Evolutionary conservation across 768 basidiomycete species (phyloP), one percentile per base, ranked within the genome.

Genomic region (Kwoniella botswanensis): DNA sequence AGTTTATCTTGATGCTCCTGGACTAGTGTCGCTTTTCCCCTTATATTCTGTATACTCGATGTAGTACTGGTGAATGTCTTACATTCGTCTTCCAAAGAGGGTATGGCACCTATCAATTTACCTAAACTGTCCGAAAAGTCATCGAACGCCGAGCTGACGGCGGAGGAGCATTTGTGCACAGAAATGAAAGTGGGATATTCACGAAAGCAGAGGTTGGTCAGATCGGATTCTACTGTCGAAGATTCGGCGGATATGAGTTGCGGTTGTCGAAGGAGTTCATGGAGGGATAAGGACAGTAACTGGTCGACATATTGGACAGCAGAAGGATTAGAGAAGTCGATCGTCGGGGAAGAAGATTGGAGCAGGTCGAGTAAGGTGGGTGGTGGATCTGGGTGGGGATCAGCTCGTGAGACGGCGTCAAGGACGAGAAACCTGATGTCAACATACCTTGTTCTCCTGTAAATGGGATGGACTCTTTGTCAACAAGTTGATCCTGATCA

Each of bases 1-100:
- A 98, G 88, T 83, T 94, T 94, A 82, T 96, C 93, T 79, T 94
- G 92, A 76, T 96, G 92, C 76, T 98, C 95, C 70, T 94, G 88
- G n/a, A 98, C 93, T 61, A 92, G 86, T 42, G 89, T 87, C 0
- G 93, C 93, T 73, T 90, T 90, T 69, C 88, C 86, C 46, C 95
- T 87, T 63, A 92, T 90, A 59, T 87, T 85, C 63, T 93, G 88
- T n/a, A 94, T 88, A 22, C 86, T 82, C 63, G 82, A 80, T 58
- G 91, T 90, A n/a, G 90, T 92, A 70, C 88, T 87, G 61, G 89
- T 87, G 87, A 95, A 97, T 26, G 86, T 85, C 10, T 87, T 86
- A 54, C 93, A 89, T 68, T 88, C 87, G 50, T 88, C 86, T 77
- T 96, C 93, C 55, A 98, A 86, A 4, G 88, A 87, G 0, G 94